These are phyloP conservation scores for Pulicaria dysenterica DNA, from an alignment of 129 eudicot species.

Conservation along the genomic window DNA sequence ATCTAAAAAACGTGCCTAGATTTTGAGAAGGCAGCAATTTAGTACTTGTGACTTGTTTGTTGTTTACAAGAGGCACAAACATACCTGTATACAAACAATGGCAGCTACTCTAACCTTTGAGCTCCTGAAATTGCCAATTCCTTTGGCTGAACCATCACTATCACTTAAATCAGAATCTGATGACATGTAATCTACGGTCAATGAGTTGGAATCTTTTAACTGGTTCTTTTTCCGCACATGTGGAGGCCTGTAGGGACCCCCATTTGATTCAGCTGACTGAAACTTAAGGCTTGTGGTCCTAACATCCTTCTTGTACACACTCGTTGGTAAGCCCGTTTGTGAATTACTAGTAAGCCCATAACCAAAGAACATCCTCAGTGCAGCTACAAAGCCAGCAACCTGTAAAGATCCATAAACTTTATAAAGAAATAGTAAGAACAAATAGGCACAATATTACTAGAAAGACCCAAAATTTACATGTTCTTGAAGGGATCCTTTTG, in stretches of 20 bases:
- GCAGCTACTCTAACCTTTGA: conserved; percentile 95
- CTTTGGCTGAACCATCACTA: conserved; percentile 61
- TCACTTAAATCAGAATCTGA: conserved; percentile 97
- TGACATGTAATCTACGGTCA: conserved; percentile 43
- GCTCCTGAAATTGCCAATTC: conserved; percentile 39
- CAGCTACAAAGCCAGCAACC: conserved; percentile 86
- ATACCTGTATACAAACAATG: conserved; percentile 87
- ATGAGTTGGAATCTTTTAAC: conserved; percentile 38
- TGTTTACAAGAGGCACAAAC: conserved; percentile 2
- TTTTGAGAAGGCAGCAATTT: not conserved
- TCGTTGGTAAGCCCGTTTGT: conserved; percentile 21
- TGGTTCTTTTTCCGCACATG: conserved; percentile 69
- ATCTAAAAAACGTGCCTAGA: too few species aligned
- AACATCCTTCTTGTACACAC: conserved; percentile 43
- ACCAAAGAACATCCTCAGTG: conserved; percentile 69
- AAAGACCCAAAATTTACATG: conserved; percentile 54
- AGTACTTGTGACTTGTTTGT: not conserved
- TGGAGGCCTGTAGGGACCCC: conserved; percentile 86
- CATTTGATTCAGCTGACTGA: conserved; percentile 39
- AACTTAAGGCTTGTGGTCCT: conserved; percentile 30
- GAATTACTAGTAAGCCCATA: conserved; percentile 70
- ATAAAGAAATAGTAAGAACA: not conserved
- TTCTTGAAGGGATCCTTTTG: conserved; percentile 72
- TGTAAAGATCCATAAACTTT: conserved; percentile 30
- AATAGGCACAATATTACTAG: not conserved